Percentiles rank a stretch among this genome's conserved stretches.
Evolutionary conservation across 768 basidiomycete species (phyloP).

Genomic region (Pisolithus marmoratus): DNA sequence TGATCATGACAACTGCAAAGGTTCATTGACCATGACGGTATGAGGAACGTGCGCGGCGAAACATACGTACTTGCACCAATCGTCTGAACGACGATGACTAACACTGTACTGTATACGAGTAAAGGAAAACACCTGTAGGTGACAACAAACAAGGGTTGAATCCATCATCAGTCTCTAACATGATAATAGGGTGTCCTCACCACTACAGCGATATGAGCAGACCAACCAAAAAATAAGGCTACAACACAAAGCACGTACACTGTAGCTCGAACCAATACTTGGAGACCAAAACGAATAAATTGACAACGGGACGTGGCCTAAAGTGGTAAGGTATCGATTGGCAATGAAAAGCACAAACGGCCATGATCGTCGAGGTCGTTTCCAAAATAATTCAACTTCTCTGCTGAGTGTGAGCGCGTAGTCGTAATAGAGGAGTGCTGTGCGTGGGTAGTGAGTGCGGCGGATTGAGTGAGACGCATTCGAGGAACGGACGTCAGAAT

Average conservation of each 20-base stretch:
- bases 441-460: slow-evolving; percentile 1
- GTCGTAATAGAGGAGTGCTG: no score
- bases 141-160: background rate
- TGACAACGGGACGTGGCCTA: slow-evolving; percentile 34
- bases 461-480: no score
- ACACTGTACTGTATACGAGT: background rate
- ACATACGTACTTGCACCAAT: background rate
- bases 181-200: background rate
- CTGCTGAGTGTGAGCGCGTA: slow-evolving; percentile 36
- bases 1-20: background rate
- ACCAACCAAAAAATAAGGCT: background rate
- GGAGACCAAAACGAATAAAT: slow-evolving; percentile 28
- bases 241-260: background rate
- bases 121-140: background rate
- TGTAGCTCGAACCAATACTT: background rate
- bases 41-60: background rate
- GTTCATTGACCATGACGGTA: background rate
- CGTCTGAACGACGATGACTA: background rate
- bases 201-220: background rate
- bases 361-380: slow-evolving; percentile 23
- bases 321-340: slow-evolving; percentile 37
- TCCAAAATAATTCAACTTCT: slow-evolving; percentile 44
- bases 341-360: slow-evolving; percentile 34
- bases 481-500: no score
- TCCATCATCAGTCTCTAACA: background rate